Base-by-base conservation (phyloP, 352 stramenopile species). In the Phytopythium boreale region DNA sequence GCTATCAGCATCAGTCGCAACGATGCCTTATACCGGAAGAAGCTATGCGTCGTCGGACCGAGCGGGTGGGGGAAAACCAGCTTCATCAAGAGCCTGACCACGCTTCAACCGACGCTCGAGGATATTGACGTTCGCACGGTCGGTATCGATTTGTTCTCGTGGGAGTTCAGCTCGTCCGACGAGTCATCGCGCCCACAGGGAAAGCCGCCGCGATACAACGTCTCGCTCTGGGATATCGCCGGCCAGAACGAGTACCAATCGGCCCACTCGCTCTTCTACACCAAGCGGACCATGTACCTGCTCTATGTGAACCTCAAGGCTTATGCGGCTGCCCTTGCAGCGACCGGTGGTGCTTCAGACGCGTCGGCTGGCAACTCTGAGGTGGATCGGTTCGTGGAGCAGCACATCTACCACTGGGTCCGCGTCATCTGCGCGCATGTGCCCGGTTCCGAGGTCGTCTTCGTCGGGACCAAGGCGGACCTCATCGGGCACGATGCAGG, bases 11-110 rank as follows among this genome's bases (percentile, higher is more conserved):
- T 15, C 36, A 41, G 12, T 9, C 36, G 36, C 36, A 41, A 41
- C 36, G 12, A 41, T 17, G 12, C 66, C 1, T 69, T 67, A 14
- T 46, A 46, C 24, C 69, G 69, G 15, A 61, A 47, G 20, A 79
- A 76, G 36, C 49, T 75, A 0, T 75, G 72, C 44, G 64, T 79
- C 14, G 53, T 75, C 17, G 72, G 72, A 19, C 64, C 63, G 5
- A 79, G 61, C 15, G 41, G 58, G 19, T 72, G 61, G 64, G 69
- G 72, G 1, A 79, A 75, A 46, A 79, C 72, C 0, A 76, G 69
- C 44, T 62, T 79, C 41, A 70, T 76, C 47, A 71, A 71, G 37
- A 75, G 63, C 36, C 53, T 76, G 20, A 61, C 31, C 6, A 61
- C 41, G 10, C 61, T 63, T 24, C 6, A 51, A 22, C 31, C 61